Percentiles rank a stretch among this genome's conserved stretches.
Conservation (phyloP, 2,329 filamentous ascomycete genomes). For the Pseudocercospora macadamiae region DNA sequence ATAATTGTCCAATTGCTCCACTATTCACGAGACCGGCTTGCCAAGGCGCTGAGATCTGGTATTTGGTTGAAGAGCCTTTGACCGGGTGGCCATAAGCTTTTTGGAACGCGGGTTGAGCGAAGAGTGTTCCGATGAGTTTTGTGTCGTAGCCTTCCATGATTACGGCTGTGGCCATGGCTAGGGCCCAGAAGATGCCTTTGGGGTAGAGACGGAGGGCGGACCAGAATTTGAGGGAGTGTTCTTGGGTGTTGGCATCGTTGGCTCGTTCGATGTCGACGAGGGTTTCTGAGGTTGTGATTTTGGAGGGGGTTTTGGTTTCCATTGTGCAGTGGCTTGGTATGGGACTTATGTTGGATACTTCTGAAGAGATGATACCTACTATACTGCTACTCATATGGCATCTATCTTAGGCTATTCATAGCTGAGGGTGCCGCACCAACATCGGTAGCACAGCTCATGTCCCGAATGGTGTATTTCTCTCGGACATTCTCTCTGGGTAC, state of each 20-base stretch:
- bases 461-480: not conserved
- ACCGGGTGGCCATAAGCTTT: slow-evolving; percentile 42
- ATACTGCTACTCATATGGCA: no score
- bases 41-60: slow-evolving; percentile 58
- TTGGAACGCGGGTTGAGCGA: slow-evolving; percentile 38
- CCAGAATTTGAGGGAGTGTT: not conserved
- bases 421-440: not conserved
- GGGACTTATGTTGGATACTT: not conserved
- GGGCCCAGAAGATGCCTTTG: slow-evolving; percentile 4
- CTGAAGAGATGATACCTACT: not conserved
- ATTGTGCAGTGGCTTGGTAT: no score
- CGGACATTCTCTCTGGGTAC: no score
- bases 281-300: not conserved
- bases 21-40: slow-evolving; percentile 61
- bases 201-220: slow-evolving; percentile 2
- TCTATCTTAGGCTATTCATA: not conserved
- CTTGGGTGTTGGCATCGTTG: slow-evolving; percentile 1
- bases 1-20: slow-evolving; percentile 56
- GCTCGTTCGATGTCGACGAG: not conserved
- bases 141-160: slow-evolving; percentile 63
- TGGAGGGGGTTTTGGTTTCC: not conserved
- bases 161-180: slow-evolving; percentile 7
- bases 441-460: not conserved
- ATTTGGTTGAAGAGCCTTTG: slow-evolving; percentile 32
- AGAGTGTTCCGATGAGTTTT: slow-evolving; percentile 40